phyloP scores from a whole-genome alignment of 139 green algal species.

The Marvania coccoides region DNA sequence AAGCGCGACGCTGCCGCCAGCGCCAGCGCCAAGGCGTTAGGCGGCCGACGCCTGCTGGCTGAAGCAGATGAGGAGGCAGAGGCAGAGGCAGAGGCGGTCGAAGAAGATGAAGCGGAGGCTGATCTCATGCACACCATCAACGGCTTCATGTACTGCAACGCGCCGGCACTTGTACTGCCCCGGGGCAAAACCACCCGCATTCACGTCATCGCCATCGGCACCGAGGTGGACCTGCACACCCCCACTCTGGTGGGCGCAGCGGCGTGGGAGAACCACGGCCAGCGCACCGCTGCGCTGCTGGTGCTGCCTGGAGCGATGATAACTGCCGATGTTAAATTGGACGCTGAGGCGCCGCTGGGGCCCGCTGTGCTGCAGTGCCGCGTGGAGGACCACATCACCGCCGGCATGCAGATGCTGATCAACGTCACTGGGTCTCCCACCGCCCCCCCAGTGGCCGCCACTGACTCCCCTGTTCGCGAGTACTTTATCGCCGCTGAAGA shows the following conservation, averaged over 20 bases:
- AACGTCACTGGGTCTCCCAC: not conserved
- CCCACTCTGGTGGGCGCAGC: slow-evolving; percentile 25
- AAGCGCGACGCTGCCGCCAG: not conserved
- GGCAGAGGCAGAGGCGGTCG: not conserved
- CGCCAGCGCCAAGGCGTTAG: not conserved
- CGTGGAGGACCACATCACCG: slow-evolving; percentile 23
- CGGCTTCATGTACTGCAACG: slow-evolving; percentile 53
- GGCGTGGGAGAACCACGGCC: slow-evolving; percentile 9
- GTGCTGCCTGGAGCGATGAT: slow-evolving; percentile 38
- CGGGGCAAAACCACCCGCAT: slow-evolving; percentile 27
- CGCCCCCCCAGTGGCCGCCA: not conserved
- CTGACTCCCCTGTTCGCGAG: not conserved
- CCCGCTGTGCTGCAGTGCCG: slow-evolving; percentile 28
- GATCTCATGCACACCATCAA: slow-evolving; percentile 44
- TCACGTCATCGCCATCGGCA: slow-evolving; percentile 48
- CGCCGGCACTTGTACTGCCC: slow-evolving; percentile 18
- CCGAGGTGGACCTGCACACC: slow-evolving; percentile 60
- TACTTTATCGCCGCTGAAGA: slow-evolving; percentile 44
- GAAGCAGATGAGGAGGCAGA: not conserved
- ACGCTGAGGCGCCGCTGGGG: slow-evolving; percentile 3
- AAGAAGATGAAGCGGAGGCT: too few species aligned
- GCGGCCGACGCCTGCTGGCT: not conserved
- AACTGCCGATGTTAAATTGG: slow-evolving; percentile 21
- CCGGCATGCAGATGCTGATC: slow-evolving; percentile 7
- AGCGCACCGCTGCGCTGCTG: not conserved